phyloP scores from a whole-genome alignment of 78 protist species.

The Guillardia theta region DNA sequence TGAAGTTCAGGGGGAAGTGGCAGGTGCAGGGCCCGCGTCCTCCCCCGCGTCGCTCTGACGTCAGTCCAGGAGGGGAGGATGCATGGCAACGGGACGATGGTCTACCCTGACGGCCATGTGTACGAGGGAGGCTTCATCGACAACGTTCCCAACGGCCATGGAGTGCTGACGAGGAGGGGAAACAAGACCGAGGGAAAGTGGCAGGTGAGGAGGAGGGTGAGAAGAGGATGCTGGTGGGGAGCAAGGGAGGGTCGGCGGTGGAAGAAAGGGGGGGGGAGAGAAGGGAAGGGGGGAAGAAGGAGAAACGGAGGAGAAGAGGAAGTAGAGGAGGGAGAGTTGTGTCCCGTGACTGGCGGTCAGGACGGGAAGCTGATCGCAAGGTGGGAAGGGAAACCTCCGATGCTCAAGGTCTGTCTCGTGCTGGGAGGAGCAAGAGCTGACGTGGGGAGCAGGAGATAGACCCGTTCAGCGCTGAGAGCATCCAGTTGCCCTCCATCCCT shows the following conservation, averaged over 20 bases:
- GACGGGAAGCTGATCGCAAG: no score
- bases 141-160: background rate
- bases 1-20: background rate
- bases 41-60: background rate
- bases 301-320: no score
- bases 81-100: background rate
- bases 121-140: slow-evolving; percentile 3
- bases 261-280: background rate
- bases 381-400: no score
- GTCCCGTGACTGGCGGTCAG: no score
- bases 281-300: no score
- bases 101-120: background rate
- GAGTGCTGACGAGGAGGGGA: background rate
- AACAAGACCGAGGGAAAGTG: background rate
- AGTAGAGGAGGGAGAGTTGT: no score
- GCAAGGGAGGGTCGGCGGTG: background rate
- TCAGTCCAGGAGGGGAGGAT: background rate
- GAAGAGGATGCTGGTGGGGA: background rate
- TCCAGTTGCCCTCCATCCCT: no score
- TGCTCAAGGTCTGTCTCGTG: no score
- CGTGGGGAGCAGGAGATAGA: no score
- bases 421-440: no score
- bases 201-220: background rate
- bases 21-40: background rate
- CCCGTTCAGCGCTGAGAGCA: no score